These are phyloP conservation scores for Kitagawia praeruptora DNA, from an alignment of 129 eudicot genomes.

Conservation along the genomic window DNA sequence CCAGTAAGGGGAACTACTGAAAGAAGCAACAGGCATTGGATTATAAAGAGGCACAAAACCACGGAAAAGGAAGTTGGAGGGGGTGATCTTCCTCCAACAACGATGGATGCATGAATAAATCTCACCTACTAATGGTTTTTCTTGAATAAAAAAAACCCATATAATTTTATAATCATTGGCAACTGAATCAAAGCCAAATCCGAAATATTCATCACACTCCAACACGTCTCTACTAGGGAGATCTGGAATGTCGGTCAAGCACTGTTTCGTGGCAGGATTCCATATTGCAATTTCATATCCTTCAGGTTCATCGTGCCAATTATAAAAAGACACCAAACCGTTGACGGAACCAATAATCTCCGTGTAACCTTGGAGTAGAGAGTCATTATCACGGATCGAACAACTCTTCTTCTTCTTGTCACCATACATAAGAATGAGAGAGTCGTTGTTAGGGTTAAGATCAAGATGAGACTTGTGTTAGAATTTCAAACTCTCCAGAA, in stretches of 20 bases:
- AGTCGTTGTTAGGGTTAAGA: neutral
- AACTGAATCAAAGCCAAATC: neutral
- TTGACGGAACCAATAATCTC: neutral
- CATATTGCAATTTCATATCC: neutral
- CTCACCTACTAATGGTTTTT: neutral
- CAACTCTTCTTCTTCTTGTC: neutral
- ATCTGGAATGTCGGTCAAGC: too few relatives aligned
- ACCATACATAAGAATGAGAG: neutral
- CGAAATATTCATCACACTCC: neutral
- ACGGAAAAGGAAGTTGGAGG: neutral
- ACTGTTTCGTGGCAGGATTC: neutral
- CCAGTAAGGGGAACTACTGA: neutral
- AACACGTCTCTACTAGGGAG: too few relatives aligned
- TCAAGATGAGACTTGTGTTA: neutral
- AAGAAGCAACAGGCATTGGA: neutral
- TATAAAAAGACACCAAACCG: neutral
- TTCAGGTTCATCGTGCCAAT: neutral
- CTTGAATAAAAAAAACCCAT: neutral
- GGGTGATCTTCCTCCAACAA: neutral
- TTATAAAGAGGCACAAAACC: neutral
- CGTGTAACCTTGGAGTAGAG: too few relatives aligned
- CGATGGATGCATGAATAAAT: neutral
- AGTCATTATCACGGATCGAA: neutral
- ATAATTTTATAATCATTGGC: neutral
- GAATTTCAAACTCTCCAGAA: too few relatives aligned